These are phyloP conservation scores for Thielaviopsis ethacetica DNA, from an alignment of 2,329 filamentous ascomycete species.

Conservation along the genomic window DNA sequence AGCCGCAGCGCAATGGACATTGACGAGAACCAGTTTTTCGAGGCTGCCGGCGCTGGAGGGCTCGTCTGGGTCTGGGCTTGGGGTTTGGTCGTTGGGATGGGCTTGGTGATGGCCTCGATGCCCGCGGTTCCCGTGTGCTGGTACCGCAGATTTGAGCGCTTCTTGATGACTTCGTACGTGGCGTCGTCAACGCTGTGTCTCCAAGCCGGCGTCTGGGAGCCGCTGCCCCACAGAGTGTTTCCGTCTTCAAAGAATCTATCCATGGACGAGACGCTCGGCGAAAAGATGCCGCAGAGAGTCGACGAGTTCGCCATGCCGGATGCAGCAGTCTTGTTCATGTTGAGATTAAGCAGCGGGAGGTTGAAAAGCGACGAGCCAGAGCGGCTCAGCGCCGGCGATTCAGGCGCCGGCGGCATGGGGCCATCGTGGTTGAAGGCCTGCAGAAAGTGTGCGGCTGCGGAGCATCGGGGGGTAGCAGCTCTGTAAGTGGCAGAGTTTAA, in stretches of 20 bases:
- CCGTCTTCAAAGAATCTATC: slow-evolving; percentile 34
- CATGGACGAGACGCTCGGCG: slow-evolving; percentile 40
- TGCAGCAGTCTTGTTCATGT: slow-evolving; percentile 31
- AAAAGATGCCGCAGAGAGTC: slow-evolving; percentile 85
- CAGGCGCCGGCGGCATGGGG: slow-evolving; percentile 21
- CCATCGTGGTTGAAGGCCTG: slow-evolving; percentile 15
- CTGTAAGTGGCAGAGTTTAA: slow-evolving; percentile 18
- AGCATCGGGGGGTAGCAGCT: neutral
- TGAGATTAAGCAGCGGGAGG: slow-evolving; percentile 63
- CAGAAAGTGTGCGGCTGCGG: slow-evolving; percentile 5
- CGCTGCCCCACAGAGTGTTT: slow-evolving; percentile 63
- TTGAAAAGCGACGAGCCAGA: slow-evolving; percentile 28
- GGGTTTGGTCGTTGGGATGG: neutral
- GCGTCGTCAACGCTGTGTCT: slow-evolving; percentile 27
- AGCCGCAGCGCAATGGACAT: slow-evolving; percentile 41
- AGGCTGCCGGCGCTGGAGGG: neutral
- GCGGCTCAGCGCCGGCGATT: slow-evolving; percentile 15
- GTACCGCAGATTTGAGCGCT: slow-evolving; percentile 20
- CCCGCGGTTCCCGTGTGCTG: neutral
- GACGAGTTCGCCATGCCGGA: slow-evolving; percentile 44
- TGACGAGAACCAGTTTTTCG: slow-evolving; percentile 10
- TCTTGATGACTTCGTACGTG: slow-evolving; percentile 28
- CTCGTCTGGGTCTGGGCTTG: neutral
- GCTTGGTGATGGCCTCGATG: neutral
- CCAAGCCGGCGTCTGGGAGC: slow-evolving; percentile 49